A percentile compares a stretch with the other conserved stretches of the same genome.
These are phyloP conservation scores for Citrus unshiu DNA, from an alignment of 345 rosid species.

Conservation along the genomic window DNA sequence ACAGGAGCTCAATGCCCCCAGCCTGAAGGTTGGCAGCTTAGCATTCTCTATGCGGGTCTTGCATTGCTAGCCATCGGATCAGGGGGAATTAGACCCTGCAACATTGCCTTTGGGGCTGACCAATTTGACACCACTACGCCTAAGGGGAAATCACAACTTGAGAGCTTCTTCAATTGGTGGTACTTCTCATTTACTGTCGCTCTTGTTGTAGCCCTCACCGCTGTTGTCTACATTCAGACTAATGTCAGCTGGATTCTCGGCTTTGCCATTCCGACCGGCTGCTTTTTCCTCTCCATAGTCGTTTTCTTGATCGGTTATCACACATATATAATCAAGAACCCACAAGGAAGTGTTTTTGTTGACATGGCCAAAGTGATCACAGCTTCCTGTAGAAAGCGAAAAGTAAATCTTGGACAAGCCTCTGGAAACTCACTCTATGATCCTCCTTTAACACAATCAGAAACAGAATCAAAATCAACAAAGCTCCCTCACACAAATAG, in stretches of 20 bases:
- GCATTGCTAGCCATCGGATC: slow-evolving; percentile 50
- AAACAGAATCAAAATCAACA: neutral
- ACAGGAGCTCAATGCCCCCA: slow-evolving; percentile 23
- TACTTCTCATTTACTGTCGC: slow-evolving; percentile 58
- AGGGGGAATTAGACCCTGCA: slow-evolving; percentile 53
- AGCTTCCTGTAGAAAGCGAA: slow-evolving; percentile 40
- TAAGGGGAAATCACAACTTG: slow-evolving; percentile 43
- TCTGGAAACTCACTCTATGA: slow-evolving; percentile 25
- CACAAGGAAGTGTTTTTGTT: slow-evolving; percentile 51
- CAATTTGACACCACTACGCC: slow-evolving; percentile 45
- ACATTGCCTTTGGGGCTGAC: slow-evolving; percentile 56
- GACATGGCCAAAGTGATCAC: slow-evolving; percentile 47
- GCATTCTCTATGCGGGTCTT: slow-evolving; percentile 38
- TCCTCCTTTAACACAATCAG: slow-evolving; percentile 28
- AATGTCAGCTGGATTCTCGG: slow-evolving; percentile 60
- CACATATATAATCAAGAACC: slow-evolving; percentile 38
- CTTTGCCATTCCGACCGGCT: slow-evolving; percentile 43
- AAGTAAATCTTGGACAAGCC: neutral
- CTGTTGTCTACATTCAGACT: slow-evolving; percentile 54
- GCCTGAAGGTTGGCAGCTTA: slow-evolving; percentile 41
- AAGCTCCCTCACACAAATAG: slow-evolving; percentile 36
- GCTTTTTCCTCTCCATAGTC: slow-evolving; percentile 39
- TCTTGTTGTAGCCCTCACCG: slow-evolving; percentile 46
- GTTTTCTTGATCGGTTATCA: slow-evolving; percentile 44
- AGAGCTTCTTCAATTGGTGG: slow-evolving; percentile 78